Evolutionary conservation across 331 rosid genomes (phyloP).

Genomic region (Stylosanthes scabra): DNA sequence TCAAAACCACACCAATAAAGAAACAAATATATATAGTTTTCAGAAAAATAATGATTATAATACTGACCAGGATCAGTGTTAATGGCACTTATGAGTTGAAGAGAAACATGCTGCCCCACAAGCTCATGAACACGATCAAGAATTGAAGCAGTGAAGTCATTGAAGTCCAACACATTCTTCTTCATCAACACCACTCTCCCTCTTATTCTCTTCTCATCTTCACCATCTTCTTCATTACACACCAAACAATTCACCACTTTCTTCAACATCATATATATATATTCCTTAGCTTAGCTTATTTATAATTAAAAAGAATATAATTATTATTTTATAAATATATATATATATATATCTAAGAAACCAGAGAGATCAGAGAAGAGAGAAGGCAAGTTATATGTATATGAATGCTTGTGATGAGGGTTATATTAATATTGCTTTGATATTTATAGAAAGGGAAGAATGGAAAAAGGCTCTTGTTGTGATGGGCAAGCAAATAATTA

Average conservation of each 20-base stretch:
- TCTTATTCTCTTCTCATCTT: background rate
- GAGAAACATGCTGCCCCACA: slow-evolving; percentile 42
- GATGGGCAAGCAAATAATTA: background rate
- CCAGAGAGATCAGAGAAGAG: too few relatives aligned
- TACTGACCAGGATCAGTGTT: slow-evolving; percentile 37
- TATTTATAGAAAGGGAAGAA: slow-evolving; percentile 39
- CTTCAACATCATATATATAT: slow-evolving; percentile 5
- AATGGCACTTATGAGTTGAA: slow-evolving; percentile 42
- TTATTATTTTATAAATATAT: too few relatives aligned
- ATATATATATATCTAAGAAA: too few relatives aligned
- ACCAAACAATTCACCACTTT: background rate
- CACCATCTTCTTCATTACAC: too few relatives aligned
- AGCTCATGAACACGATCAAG: slow-evolving; percentile 47
- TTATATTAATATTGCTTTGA: too few relatives aligned
- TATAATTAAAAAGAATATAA: too few relatives aligned
- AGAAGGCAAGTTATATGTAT: too few relatives aligned
- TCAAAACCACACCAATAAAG: too few relatives aligned
- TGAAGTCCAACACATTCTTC: slow-evolving; percentile 52
- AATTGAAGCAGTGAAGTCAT: slow-evolving; percentile 44
- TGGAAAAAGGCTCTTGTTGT: background rate
- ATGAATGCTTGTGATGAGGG: background rate
- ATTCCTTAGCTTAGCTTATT: too few relatives aligned
- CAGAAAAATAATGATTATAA: background rate
- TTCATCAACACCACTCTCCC: slow-evolving; percentile 51
- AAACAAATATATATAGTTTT: too few relatives aligned